Base-by-base conservation (phyloP, 2,329 filamentous ascomycete genomes). In the Cladophialophora chaetospira region DNA sequence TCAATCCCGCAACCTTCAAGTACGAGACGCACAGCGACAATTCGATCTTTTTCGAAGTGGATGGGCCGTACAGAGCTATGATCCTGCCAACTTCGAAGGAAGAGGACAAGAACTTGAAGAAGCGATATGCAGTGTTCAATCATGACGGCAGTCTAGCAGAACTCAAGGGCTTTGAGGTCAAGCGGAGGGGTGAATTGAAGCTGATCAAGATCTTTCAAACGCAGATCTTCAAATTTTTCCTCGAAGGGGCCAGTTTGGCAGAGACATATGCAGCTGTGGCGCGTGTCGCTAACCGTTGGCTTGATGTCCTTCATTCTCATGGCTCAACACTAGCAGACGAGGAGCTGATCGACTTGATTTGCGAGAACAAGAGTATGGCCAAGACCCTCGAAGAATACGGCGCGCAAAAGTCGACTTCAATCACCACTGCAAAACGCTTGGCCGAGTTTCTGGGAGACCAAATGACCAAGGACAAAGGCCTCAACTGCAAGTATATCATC, bases 401-500 rank as follows among this genome's bases (percentile, higher is more conserved):
- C 15, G 78, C 77, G 5, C 95, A 99, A 68, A 99, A 99, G 71
- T 97, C 93, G 0, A 99, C 94, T 1, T 96, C 94, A n/a, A 99
- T 99, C 71, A 99, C 94, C 2, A 99, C 94, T 0, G 94, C 94
- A 9, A 94, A 88, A 68, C 91, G 94, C 61, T 76, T 99, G 38
- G 94, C 94, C 31, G 94, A 99, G 69, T 99, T 99, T 70, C 71
- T 99, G 61, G 94, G 94, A 31, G 93, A 97, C 71, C 91, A 96
- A 70, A 99, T 99, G 95, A 87, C 97, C 67, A 99, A 99, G 70
- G 95, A 99, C 75, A 99, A 97, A 73, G 94, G 94, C 3, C 74
- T 99, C 66, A 99, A 99, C 77, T 99, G 94, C 86, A 97, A 97
- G 75, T 99, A 97, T 73, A 97, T 99, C 71, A 97, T 99, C 68